A percentile compares a stretch with the other conserved stretches of the same genome.
Evolutionary conservation across 768 basidiomycete genomes (phyloP).

Genomic region (Boletus reticulatus): DNA sequence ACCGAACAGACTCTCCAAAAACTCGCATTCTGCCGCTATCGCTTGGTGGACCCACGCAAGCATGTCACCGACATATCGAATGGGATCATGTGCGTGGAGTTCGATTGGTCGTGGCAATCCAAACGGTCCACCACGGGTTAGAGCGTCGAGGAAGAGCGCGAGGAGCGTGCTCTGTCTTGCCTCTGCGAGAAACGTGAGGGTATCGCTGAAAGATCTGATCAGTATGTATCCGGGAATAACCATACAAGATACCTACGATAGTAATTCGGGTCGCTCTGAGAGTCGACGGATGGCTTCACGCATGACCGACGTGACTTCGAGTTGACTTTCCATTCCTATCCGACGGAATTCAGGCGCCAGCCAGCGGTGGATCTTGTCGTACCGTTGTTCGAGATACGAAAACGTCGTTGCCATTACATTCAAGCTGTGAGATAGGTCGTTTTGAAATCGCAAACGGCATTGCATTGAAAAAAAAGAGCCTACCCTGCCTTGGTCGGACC

Average conservation of each 20-base stretch:
- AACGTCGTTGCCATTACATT: conserved; percentile 89
- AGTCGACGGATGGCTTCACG: conserved; percentile 72
- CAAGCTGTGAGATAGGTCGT: conserved; percentile 43
- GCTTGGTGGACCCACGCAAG: conserved; percentile 97
- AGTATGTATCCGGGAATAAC: background rate
- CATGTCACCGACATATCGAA: conserved; percentile 97
- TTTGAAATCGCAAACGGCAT: background rate
- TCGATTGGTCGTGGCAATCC: conserved; percentile 92
- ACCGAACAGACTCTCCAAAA: conserved; percentile 84
- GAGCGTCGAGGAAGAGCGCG: conserved; percentile 78
- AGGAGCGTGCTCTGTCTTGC: conserved; percentile 81
- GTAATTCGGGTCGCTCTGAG: conserved; percentile 72
- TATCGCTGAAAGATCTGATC: conserved; percentile 51
- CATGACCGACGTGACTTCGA: conserved; percentile 67
- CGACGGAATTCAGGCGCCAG: conserved; percentile 81
- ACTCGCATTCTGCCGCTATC: conserved; percentile 93
- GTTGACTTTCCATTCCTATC: conserved; percentile 67
- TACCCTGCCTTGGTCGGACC: conserved; percentile 78
- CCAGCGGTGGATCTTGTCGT: conserved; percentile 87
- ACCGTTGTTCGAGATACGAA: conserved; percentile 81
- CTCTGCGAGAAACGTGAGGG: conserved; percentile 70
- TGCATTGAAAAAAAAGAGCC: conserved; percentile 8
- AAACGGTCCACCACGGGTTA: conserved; percentile 85
- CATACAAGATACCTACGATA: conserved; percentile 35
- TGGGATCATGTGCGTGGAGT: conserved; percentile 95